These are phyloP conservation scores for Colletotrichum godetiae DNA, from an alignment of 2,329 filamentous ascomycete genomes.

Conservation along the genomic window DNA sequence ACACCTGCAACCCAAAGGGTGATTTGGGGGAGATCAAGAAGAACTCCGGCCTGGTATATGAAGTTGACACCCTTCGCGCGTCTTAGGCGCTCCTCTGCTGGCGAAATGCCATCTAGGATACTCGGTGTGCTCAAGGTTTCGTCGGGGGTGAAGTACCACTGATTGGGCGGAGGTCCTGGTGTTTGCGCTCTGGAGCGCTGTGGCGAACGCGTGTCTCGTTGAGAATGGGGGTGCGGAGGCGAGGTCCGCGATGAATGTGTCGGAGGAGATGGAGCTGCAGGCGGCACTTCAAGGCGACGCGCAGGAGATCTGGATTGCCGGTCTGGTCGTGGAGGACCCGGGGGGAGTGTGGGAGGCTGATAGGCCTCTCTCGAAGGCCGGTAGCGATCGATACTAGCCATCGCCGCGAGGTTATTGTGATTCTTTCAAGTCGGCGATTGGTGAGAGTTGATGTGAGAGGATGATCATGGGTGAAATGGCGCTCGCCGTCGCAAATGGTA, in stretches of 20 bases:
- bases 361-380: slow-evolving; percentile 68
- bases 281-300: slow-evolving; percentile 66
- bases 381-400: slow-evolving; percentile 72
- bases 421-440: background rate
- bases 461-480: slow-evolving; percentile 20
- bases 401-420: slow-evolving; percentile 42
- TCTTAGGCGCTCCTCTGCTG: slow-evolving; percentile 81
- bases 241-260: slow-evolving; percentile 65
- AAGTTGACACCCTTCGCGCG: slow-evolving; percentile 96
- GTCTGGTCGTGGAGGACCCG: slow-evolving; percentile 50
- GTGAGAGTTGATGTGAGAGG: background rate
- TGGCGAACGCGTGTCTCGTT: slow-evolving; percentile 57
- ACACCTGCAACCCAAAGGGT: slow-evolving; percentile 92
- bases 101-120: slow-evolving; percentile 82
- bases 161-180: slow-evolving; percentile 57
- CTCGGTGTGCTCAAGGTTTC: slow-evolving; percentile 88
- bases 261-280: slow-evolving; percentile 71
- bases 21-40: slow-evolving; percentile 91
- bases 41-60: slow-evolving; percentile 91
- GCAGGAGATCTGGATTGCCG: slow-evolving; percentile 62
- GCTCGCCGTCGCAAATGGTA: slow-evolving; percentile 23
- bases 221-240: slow-evolving; percentile 61
- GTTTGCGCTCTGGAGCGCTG: slow-evolving; percentile 36
- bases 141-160: slow-evolving; percentile 91
- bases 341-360: slow-evolving; percentile 61